A percentile compares a stretch with the other conserved stretches of the same genome.
These are phyloP conservation scores for Ceratobasidium sp. DNA, from an alignment of 1,284 basidiomycete species.

Conservation along the genomic window DNA sequence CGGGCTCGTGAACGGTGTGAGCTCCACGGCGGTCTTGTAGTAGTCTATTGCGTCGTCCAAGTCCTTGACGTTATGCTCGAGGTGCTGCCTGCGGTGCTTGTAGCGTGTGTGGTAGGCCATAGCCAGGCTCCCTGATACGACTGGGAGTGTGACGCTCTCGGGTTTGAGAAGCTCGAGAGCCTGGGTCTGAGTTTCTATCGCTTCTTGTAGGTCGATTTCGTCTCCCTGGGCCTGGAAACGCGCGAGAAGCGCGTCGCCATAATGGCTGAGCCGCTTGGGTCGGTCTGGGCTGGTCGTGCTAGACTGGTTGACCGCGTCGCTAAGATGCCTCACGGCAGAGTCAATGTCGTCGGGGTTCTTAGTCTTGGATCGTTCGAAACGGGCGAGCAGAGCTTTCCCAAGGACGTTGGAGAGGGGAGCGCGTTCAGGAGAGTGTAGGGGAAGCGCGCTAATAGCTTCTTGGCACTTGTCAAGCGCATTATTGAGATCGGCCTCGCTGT, in stretches of 20 bases:
- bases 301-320: neutral
- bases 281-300: slow-evolving; percentile 22
- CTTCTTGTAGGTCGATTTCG: neutral
- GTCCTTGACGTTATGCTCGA: slow-evolving; percentile 10
- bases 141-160: slow-evolving; percentile 7
- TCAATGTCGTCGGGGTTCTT: neutral
- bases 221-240: slow-evolving; percentile 16
- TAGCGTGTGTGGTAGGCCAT: slow-evolving; percentile 22
- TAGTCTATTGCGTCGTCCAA: slow-evolving; percentile 26
- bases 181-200: slow-evolving; percentile 8
- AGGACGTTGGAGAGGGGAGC: slow-evolving; percentile 4
- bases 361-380: slow-evolving; percentile 1
- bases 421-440: slow-evolving; percentile 6
- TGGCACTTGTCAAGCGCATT: slow-evolving; percentile 7
- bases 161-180: slow-evolving; percentile 10
- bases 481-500: slow-evolving; percentile 1
- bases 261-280: slow-evolving; percentile 25
- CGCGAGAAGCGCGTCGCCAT: slow-evolving; percentile 29
- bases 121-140: slow-evolving; percentile 17
- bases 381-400: slow-evolving; percentile 17
- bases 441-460: slow-evolving; percentile 9
- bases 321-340: slow-evolving; percentile 11
- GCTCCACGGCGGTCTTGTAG: slow-evolving; percentile 27
- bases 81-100: neutral
- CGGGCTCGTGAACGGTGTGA: slow-evolving; percentile 25